phyloP scores from a whole-genome alignment of 2,329 filamentous ascomycete species.

The Grosmannia clavigera region DNA sequence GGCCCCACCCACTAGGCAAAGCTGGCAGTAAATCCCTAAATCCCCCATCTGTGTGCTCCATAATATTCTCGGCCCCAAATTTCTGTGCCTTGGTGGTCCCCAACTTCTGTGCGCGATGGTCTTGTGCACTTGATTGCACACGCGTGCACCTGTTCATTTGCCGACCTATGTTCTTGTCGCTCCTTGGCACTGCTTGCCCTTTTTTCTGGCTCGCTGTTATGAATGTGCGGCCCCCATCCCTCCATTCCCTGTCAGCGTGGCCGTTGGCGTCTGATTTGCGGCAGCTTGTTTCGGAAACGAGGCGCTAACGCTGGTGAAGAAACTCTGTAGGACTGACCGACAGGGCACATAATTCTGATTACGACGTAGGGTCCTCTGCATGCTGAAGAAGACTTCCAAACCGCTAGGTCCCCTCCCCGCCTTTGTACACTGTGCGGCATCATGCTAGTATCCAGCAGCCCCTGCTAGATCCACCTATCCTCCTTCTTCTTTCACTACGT shows the following conservation, averaged over 20 bases:
- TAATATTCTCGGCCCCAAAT: not conserved
- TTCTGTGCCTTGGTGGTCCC: not conserved
- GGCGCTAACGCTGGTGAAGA: not conserved
- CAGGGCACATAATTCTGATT: not conserved
- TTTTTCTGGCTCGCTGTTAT: too few relatives aligned
- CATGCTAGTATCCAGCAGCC: not conserved
- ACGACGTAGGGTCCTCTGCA: not conserved
- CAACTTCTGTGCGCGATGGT: not conserved
- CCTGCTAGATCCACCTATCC: not conserved
- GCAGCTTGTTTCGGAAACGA: not conserved
- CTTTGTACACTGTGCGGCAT: not conserved
- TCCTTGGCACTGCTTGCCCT: not conserved
- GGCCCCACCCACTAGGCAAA: not conserved
- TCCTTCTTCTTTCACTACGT: not conserved
- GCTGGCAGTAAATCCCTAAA: not conserved
- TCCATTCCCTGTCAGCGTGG: too few relatives aligned
- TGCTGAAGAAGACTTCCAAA: not conserved
- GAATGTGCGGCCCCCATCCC: too few relatives aligned
- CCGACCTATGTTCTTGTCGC: not conserved
- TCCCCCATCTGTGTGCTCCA: not conserved
- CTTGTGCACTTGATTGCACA: not conserved
- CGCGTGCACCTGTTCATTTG: not conserved
- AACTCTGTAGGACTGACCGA: too few relatives aligned
- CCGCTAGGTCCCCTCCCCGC: not conserved
- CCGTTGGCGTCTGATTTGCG: not conserved